A percentile compares a stretch with the other conserved stretches of the same genome.
Evolutionary conservation across 768 basidiomycete genomes (phyloP).

Genomic region (Boletales sp.): DNA sequence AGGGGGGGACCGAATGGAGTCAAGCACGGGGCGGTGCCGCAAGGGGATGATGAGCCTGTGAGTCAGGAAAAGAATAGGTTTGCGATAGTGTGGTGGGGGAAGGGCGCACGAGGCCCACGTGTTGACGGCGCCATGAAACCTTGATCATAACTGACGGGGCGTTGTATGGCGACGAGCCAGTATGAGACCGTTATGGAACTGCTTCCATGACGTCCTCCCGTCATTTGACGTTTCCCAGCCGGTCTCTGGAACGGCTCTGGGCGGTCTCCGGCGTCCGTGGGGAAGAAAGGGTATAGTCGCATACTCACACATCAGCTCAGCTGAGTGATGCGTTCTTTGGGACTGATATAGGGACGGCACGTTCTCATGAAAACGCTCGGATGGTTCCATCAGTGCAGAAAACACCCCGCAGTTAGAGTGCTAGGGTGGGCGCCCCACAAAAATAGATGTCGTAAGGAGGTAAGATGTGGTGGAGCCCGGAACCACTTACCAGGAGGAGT

Average conservation of each 20-base stretch:
- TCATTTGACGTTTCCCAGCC: slow-evolving; percentile 23
- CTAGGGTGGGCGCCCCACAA: slow-evolving; percentile 7
- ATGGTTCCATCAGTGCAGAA: too few relatives aligned
- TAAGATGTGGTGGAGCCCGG: slow-evolving; percentile 20
- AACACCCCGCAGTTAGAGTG: slow-evolving; percentile 10
- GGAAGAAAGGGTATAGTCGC: slow-evolving; percentile 4
- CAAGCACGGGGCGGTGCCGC: slow-evolving; percentile 24
- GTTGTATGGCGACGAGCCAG: slow-evolving; percentile 28
- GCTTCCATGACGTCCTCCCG: slow-evolving; percentile 24
- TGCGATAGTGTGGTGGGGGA: slow-evolving; percentile 20
- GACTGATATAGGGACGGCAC: slow-evolving; percentile 13
- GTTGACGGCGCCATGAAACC: slow-evolving; percentile 34
- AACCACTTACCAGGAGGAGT: slow-evolving; percentile 7
- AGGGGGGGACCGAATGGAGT: background rate
- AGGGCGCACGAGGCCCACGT: slow-evolving; percentile 30
- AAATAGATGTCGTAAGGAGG: slow-evolving; percentile 22
- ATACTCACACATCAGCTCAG: slow-evolving; percentile 5
- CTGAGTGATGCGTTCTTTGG: slow-evolving; percentile 7
- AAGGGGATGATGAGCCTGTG: slow-evolving; percentile 15
- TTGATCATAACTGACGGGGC: slow-evolving; percentile 25
- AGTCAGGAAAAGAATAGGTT: slow-evolving; percentile 20
- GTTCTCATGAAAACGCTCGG: too few relatives aligned
- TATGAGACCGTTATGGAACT: slow-evolving; percentile 24
- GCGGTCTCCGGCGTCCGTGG: slow-evolving; percentile 19
- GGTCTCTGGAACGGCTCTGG: slow-evolving; percentile 4